Conservation (phyloP, 148 eudicot species). For the Euryodendron excelsum region DNA sequence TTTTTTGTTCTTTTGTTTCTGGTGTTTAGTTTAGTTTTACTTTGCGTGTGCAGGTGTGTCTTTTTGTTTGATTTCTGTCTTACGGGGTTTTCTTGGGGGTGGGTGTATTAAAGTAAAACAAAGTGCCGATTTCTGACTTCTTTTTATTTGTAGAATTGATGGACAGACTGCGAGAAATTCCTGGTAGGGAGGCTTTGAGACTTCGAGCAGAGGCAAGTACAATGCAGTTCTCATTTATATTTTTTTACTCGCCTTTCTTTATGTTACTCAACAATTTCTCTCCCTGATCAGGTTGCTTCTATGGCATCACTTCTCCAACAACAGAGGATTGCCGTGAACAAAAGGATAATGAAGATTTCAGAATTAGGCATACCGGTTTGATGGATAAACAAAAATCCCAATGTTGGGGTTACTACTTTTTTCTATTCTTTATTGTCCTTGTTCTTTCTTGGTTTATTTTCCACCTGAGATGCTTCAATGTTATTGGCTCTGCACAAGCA, state of each 20-base stretch:
- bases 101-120: neutral
- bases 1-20: neutral
- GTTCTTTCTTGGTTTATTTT: too few relatives aligned
- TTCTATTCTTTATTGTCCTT: too few relatives aligned
- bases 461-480: too few relatives aligned
- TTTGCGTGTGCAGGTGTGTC: neutral
- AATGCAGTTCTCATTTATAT: neutral
- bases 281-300: slow-evolving; percentile 70
- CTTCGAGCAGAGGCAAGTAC: slow-evolving; percentile 78
- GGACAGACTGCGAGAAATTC: slow-evolving; percentile 79
- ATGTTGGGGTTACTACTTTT: too few relatives aligned
- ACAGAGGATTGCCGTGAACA: slow-evolving; percentile 45
- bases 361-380: slow-evolving; percentile 76
- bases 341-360: slow-evolving; percentile 62
- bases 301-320: slow-evolving; percentile 61
- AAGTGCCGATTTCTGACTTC: too few relatives aligned
- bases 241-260: too few relatives aligned
- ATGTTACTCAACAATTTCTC: neutral
- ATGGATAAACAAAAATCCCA: too few relatives aligned
- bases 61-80: neutral
- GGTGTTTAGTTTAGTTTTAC: neutral
- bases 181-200: slow-evolving; percentile 79
- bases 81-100: neutral
- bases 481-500: too few relatives aligned
- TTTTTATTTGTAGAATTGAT: slow-evolving; percentile 69